Base-by-base conservation (phyloP, 2,329 filamentous ascomycete species). In the Didymella arachidicola region DNA sequence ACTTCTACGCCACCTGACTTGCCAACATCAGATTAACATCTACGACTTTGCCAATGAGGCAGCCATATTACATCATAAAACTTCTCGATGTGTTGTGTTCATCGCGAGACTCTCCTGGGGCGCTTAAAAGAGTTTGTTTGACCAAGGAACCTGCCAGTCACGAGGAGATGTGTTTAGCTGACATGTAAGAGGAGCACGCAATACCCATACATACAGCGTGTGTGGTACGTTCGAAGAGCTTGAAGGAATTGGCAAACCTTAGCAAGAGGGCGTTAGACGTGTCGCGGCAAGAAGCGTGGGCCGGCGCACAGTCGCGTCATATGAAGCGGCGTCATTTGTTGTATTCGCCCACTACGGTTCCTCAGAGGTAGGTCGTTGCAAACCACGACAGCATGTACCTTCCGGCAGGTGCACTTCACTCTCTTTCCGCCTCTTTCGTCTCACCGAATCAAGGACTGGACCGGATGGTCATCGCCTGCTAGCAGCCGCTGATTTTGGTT, bases 201-300 rank as follows among this genome's bases (percentile, higher is more conserved):
- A 44, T 22, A 55, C 26, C 44, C 52, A 22, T 36, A 45, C 14
- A 12, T 34, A 19, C 12, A 19, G 18, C 22, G 38, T 16, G 7
- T n/a, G 8, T 14, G n/a, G 7, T 11, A 29, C 2, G 11, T 19
- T 19, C 52, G 10, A 25, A 36, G 22, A 22, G 19, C 8, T n/a
- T 38, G 52, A 48, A 49, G 22, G 36, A 12, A 55, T 29, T 43
- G 25, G 19, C 29, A 29, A 42, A 29, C 45, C 44, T 55, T 49
- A 48, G 36, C 19, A 55, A 48, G 52, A 45, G 44, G 39, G 49
- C 29, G 29, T 27, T 16, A 34, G 18, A n/a, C 12, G 41, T 16
- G n/a, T 32, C 22, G 34, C 26, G 43, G 4, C 30, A 41, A 12
- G 27, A n/a, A 32, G 34, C 27, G 48, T 34, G 29, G 49, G 16